Evolutionary conservation across 257 asterid species (phyloP).

Genomic region (Parsonsia alboflavescens): DNA sequence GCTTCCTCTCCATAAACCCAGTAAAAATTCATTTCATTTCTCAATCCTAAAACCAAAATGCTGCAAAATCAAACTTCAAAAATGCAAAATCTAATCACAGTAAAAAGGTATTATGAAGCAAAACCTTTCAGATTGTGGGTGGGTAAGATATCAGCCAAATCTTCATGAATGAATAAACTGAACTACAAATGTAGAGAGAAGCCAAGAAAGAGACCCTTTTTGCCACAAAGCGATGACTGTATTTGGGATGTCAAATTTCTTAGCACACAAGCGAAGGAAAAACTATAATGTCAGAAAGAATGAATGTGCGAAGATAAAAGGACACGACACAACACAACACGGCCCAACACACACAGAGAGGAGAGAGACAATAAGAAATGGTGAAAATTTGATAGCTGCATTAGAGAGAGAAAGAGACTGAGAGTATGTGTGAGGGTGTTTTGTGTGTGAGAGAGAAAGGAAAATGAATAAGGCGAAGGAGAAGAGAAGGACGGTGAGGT

Average conservation of each 20-base stretch:
- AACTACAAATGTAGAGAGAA: slow-evolving; percentile 14
- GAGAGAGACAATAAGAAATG: neutral
- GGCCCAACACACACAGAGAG: neutral
- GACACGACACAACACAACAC: neutral
- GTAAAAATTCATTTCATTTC: slow-evolving; percentile 10
- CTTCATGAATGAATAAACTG: slow-evolving; percentile 19
- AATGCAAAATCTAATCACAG: neutral
- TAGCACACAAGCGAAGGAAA: slow-evolving; percentile 33
- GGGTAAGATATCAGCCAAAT: slow-evolving; percentile 15
- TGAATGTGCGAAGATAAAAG: neutral
- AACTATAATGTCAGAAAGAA: neutral
- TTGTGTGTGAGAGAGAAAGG: slow-evolving; percentile 8
- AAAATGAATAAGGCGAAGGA: neutral
- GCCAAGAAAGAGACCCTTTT: neutral
- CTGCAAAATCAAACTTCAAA: neutral
- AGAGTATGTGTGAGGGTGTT: slow-evolving; percentile 10
- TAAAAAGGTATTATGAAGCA: neutral
- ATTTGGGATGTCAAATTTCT: slow-evolving; percentile 8
- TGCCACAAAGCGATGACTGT: neutral
- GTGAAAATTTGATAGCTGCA: neutral
- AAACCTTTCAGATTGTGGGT: neutral
- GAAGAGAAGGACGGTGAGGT: neutral
- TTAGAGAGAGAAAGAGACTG: slow-evolving; percentile 10
- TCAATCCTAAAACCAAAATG: neutral
- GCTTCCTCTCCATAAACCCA: slow-evolving; percentile 15